Evolutionary conservation across 768 basidiomycete genomes (phyloP).

Genomic region (Panaeolus cyanescens): DNA sequence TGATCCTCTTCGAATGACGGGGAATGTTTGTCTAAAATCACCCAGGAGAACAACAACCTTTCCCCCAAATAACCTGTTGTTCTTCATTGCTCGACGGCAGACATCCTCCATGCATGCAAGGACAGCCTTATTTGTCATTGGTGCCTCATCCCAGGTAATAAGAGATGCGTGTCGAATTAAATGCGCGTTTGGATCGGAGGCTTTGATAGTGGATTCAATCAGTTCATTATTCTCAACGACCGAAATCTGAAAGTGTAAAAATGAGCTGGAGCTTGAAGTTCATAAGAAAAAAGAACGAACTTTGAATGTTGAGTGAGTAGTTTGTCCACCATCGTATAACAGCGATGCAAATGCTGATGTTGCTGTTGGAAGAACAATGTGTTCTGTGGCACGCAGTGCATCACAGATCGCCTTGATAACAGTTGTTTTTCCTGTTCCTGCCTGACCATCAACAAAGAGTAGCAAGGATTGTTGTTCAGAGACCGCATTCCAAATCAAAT

Average conservation of each 20-base stretch:
- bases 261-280: too few relatives aligned
- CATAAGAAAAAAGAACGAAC: conserved; percentile 14
- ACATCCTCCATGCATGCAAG: conserved; percentile 35
- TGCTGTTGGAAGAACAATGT: conserved; percentile 35
- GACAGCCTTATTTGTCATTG: conserved; percentile 38
- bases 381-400: conserved; percentile 21
- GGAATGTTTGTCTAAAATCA: conserved; percentile 42
- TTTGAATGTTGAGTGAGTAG: conserved; percentile 40
- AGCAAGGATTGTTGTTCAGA: conserved; percentile 11
- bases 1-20: conserved; percentile 33
- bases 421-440: conserved; percentile 43
- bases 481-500: conserved; percentile 6
- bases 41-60: conserved; percentile 36
- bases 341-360: conserved; percentile 42
- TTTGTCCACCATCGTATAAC: conserved; percentile 36
- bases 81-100: conserved; percentile 26
- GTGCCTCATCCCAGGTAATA: conserved; percentile 45
- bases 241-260: conserved; percentile 27
- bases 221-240: conserved; percentile 31
- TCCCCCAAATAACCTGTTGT: conserved; percentile 34
- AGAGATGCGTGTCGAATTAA: conserved; percentile 29
- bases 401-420: conserved; percentile 34
- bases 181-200: conserved; percentile 26
- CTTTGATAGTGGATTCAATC: conserved; percentile 31
- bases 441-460: conserved; percentile 39